Percentiles rank a stretch among this genome's conserved stretches.
Evolutionary conservation across 768 basidiomycete genomes (phyloP).

Genomic region (Suillus clintonianus): DNA sequence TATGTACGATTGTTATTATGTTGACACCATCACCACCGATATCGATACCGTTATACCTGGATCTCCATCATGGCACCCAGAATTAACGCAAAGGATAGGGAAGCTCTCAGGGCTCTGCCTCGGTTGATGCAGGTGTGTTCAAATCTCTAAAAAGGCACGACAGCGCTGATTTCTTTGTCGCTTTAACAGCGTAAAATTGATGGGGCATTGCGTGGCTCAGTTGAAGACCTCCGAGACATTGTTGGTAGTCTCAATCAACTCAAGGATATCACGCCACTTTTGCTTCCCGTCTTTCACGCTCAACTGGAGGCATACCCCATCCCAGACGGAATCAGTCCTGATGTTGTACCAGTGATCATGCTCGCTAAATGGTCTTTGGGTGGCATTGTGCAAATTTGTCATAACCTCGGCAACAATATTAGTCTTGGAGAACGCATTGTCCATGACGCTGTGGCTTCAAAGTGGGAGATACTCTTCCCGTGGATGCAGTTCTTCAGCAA

Average conservation of each 20-base stretch:
- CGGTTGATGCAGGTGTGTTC: conserved; percentile 1
- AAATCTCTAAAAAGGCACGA: not conserved
- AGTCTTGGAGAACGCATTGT: conserved; percentile 2
- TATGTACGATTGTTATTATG: not conserved
- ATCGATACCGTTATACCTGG: conserved; percentile 12
- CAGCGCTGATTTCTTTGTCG: not conserved
- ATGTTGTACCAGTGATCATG: conserved; percentile 3
- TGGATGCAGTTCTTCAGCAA: conserved; percentile 9
- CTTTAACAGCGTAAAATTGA: not conserved
- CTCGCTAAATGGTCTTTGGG: conserved; percentile 5
- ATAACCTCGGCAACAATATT: conserved; percentile 1
- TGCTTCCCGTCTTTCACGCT: conserved; percentile 2
- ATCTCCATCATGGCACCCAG: conserved; percentile 1
- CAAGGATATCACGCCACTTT: not conserved
- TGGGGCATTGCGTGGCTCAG: conserved; percentile 3
- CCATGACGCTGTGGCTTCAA: conserved; percentile 4
- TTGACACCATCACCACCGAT: conserved; percentile 11
- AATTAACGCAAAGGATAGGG: conserved; percentile 1
- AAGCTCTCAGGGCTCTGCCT: not conserved
- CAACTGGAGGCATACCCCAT: conserved; percentile 2
- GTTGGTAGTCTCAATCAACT: conserved; percentile 5
- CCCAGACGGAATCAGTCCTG: not conserved
- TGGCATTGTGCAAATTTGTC: conserved; percentile 6
- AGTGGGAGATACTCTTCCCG: conserved; percentile 6
- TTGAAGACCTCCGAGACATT: not conserved